Evolutionary conservation across 2,329 filamentous ascomycete species (phyloP).

Genomic region (Zalaria sp.): DNA sequence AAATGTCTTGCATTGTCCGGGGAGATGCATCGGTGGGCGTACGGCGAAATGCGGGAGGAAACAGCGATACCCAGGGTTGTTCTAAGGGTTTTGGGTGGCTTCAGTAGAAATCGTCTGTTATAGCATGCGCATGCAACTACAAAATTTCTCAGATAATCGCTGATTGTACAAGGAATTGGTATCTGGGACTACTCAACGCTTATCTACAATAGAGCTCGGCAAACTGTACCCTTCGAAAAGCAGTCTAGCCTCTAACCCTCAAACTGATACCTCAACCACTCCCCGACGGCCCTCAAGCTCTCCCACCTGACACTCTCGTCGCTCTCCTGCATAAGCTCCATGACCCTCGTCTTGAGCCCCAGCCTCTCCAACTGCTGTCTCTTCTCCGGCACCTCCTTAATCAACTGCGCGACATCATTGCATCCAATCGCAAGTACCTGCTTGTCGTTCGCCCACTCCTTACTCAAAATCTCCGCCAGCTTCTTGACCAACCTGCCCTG

Average conservation of each 20-base stretch:
- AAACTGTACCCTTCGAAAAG: too few species aligned
- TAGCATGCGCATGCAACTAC: too few species aligned
- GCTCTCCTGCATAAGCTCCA: conserved; percentile 83
- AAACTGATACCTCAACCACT: conserved; percentile 61
- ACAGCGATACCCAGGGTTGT: too few species aligned
- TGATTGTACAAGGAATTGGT: too few species aligned
- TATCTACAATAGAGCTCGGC: too few species aligned
- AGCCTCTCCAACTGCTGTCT: conserved; percentile 66
- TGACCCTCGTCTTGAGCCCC: conserved; percentile 72
- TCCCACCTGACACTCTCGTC: conserved; percentile 90
- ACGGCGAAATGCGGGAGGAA: too few species aligned
- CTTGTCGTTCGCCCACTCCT: conserved; percentile 75
- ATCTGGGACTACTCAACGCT: too few species aligned
- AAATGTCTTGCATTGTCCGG: too few species aligned
- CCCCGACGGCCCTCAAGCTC: conserved; percentile 70
- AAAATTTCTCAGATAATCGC: too few species aligned
- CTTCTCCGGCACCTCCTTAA: conserved; percentile 81
- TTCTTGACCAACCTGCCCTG: conserved; percentile 66
- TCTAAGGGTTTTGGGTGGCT: too few species aligned
- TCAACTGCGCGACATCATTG: conserved; percentile 79
- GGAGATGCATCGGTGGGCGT: too few species aligned
- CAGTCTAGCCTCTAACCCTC: conserved; percentile 17
- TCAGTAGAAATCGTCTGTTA: too few species aligned
- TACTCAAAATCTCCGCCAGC: conserved; percentile 69
- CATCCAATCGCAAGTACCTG: conserved; percentile 82